These are phyloP conservation scores for Aspergillus novofumigatus DNA, from an alignment of 2,329 filamentous ascomycete species.

Conservation along the genomic window DNA sequence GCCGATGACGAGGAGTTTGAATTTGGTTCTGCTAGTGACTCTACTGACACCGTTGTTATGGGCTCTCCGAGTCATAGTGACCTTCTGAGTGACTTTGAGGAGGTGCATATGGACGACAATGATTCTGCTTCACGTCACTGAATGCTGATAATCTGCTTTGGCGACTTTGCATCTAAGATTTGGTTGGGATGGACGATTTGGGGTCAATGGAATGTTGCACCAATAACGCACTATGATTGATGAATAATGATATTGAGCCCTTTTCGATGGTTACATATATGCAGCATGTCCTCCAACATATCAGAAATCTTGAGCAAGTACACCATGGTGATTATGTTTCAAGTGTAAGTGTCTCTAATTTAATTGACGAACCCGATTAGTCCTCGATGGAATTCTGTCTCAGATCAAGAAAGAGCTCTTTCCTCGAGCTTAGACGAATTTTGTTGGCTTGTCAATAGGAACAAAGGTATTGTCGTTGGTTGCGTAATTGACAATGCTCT, in stretches of 20 bases:
- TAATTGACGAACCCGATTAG: background rate
- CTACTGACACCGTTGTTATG: constrained; percentile 16
- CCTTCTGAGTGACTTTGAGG: constrained; percentile 12
- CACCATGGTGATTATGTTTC: too few relatives aligned
- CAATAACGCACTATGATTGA: background rate
- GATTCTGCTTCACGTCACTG: background rate
- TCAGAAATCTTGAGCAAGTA: background rate
- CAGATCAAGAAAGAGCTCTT: background rate
- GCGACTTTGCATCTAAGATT: background rate
- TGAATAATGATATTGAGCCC: background rate
- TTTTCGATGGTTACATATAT: background rate
- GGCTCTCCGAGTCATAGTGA: constrained; percentile 6
- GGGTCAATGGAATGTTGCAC: background rate
- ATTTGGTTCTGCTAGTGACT: constrained; percentile 18
- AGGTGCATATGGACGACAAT: constrained; percentile 8
- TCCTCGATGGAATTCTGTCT: background rate
- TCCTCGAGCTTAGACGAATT: background rate
- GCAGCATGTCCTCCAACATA: background rate
- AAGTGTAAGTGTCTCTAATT: background rate
- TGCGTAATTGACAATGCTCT: background rate
- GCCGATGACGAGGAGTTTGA: constrained; percentile 12
- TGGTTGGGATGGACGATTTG: background rate
- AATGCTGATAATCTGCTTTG: background rate
- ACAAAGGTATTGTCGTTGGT: background rate
- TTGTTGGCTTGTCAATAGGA: background rate